These are phyloP conservation scores for Linnemannia hyalina DNA, from an alignment of 192 early-diverging fungal species.

Conservation along the genomic window DNA sequence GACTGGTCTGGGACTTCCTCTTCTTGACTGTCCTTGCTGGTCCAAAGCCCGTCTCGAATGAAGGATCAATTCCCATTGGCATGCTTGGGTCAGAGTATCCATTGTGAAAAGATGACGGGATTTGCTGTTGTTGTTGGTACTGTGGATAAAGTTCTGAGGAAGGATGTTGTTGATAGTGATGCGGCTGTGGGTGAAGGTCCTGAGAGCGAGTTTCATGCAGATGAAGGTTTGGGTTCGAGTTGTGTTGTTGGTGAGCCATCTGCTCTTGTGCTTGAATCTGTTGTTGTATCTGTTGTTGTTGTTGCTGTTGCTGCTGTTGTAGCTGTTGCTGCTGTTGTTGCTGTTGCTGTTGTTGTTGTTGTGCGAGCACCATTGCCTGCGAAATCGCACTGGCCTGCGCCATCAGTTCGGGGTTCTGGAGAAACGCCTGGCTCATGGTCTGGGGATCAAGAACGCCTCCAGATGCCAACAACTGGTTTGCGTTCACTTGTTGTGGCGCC, in stretches of 20 bases:
- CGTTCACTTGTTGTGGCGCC: constrained; percentile 31
- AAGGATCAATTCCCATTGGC: not conserved
- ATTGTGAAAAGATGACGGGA: not conserved
- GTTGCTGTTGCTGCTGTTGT: constrained; percentile 24
- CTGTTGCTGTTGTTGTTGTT: constrained; percentile 48
- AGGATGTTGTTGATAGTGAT: constrained; percentile 20
- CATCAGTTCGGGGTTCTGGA: constrained; percentile 52
- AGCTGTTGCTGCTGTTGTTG: constrained; percentile 36
- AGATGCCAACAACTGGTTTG: constrained; percentile 35
- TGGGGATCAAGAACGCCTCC: constrained; percentile 40
- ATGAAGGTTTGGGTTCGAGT: constrained; percentile 24
- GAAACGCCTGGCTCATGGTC: constrained; percentile 52
- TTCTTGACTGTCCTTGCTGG: constrained; percentile 14
- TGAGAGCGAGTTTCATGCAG: constrained; percentile 8
- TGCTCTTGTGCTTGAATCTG: constrained; percentile 32
- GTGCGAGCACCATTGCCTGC: constrained; percentile 44
- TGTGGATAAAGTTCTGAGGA: constrained; percentile 18
- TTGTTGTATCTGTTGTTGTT: constrained; percentile 32
- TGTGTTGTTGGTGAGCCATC: constrained; percentile 18
- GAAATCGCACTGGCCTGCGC: constrained; percentile 53
- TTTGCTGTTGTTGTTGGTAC: constrained; percentile 22
- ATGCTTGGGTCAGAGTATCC: constrained; percentile 1
- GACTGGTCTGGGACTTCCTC: constrained; percentile 26
- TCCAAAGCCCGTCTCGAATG: not conserved
- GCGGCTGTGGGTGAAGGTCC: constrained; percentile 15